Percentiles rank a stretch among this genome's conserved stretches.
Conservation (phyloP, 495 filamentous ascomycete species). For the Emericellopsis terricola region DNA sequence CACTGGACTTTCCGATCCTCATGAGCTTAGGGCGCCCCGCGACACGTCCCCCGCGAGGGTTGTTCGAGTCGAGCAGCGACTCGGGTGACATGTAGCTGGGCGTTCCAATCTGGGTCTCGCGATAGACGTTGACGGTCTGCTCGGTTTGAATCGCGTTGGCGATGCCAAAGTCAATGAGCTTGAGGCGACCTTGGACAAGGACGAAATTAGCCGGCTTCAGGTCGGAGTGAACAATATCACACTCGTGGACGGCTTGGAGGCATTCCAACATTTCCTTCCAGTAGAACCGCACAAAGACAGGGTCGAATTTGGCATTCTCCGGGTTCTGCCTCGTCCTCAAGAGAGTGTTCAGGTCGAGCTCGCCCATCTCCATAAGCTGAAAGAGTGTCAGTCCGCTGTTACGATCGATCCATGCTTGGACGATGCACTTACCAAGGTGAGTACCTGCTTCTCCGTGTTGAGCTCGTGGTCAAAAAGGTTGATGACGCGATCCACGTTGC, state of each 20-base stretch:
- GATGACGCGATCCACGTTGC: constrained; percentile 74
- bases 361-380: constrained; percentile 91
- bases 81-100: constrained; percentile 99
- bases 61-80: constrained; percentile 75
- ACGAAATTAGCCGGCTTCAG: constrained; percentile 93
- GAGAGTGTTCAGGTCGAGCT: constrained; percentile 83
- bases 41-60: constrained; percentile 26
- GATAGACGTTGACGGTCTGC: constrained; percentile 91
- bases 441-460: constrained; percentile 69
- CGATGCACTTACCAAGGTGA: constrained; percentile 52
- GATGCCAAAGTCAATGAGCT: constrained; percentile 92
- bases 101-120: constrained; percentile 85
- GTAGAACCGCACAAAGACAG: constrained; percentile 84
- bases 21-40: constrained; percentile 53
- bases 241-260: constrained; percentile 67
- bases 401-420: not conserved
- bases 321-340: constrained; percentile 47
- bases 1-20: constrained; percentile 88
- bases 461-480: constrained; percentile 83
- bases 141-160: constrained; percentile 88
- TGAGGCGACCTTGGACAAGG: constrained; percentile 64
- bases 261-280: constrained; percentile 99
- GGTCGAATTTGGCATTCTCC: constrained; percentile 62
- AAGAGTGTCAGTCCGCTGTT: not conserved
- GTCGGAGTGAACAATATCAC: constrained; percentile 90